A percentile compares a stretch with the other conserved stretches of the same genome.
Conservation (phyloP, 257 asterid species). For the Buddleja alternifolia region DNA sequence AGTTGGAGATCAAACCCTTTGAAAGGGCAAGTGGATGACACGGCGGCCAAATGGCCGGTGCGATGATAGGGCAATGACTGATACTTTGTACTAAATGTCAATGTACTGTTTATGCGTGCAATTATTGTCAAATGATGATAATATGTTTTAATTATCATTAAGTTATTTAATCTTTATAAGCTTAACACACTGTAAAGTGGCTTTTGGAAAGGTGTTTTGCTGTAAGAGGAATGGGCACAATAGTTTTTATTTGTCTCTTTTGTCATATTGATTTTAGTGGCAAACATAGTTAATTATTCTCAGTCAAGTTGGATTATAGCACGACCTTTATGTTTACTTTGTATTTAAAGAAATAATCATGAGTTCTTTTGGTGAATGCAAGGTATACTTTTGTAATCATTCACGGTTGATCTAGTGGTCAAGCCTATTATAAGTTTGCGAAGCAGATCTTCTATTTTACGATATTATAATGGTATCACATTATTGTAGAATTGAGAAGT, state of each 20-base stretch:
- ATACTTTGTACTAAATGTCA: slow-evolving; percentile 25
- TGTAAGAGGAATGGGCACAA: slow-evolving; percentile 42
- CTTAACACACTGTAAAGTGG: slow-evolving; percentile 28
- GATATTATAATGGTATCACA: too few relatives aligned
- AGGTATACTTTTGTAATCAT: too few relatives aligned
- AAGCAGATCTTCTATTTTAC: too few relatives aligned
- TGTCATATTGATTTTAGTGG: slow-evolving; percentile 10
- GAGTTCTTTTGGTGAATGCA: too few relatives aligned
- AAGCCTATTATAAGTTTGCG: too few relatives aligned
- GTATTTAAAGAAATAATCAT: background rate
- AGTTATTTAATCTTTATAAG: slow-evolving; percentile 1
- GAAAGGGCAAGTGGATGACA: too few relatives aligned
- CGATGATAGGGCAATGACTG: slow-evolving; percentile 25
- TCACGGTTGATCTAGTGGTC: too few relatives aligned
- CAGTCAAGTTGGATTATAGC: background rate
- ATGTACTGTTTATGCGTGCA: slow-evolving; percentile 19
- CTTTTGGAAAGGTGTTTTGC: slow-evolving; percentile 29
- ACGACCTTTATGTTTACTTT: background rate
- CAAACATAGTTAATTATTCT: background rate
- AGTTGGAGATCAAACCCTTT: too few relatives aligned
- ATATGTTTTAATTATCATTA: background rate
- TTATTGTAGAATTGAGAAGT: too few relatives aligned
- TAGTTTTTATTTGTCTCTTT: slow-evolving; percentile 36
- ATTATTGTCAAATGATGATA: slow-evolving; percentile 22
- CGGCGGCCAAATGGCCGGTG: too few relatives aligned